Evolutionary conservation across 2,329 filamentous ascomycete genomes (phyloP), one percentile per base, ranked within the genome.

Genomic region (Metarhizium sp.): DNA sequence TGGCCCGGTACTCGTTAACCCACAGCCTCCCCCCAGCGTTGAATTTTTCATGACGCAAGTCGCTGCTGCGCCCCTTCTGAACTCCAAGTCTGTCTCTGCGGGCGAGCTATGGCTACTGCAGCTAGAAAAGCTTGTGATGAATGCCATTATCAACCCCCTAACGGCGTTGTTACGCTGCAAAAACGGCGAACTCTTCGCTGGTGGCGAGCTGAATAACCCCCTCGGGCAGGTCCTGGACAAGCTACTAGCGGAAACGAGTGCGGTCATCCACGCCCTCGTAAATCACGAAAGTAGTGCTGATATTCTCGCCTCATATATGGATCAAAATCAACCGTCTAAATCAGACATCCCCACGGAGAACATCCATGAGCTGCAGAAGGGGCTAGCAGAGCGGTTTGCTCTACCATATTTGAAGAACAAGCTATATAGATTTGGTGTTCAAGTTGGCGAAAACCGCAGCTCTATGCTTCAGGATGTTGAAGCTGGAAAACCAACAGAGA

Each of bases 111-210:
- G 78, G 75, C 59, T 76, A 10, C 63, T 78, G n/a, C 92, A 96
- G 71, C 79, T 96, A 3, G 89, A 95, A 64, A 96, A 96, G 68
- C 76, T 96, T 1, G 87, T 88, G 1, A 76, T 92, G 52, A 96
- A 95, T 66, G 78, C 82, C 40, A 75, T 92, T 36, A 82, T 96
- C 63, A 95, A 96, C 65, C 90, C 92, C 0, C 72, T 96, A n/a
- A 94, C 90, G 0, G 87, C 86, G 0, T 72, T 96, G 10, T 75
- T 94, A 55, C 79, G 87, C 54, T 86, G 85, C 66, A 82, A 82
- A 59, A 96, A 96, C 62, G 90, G 91, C n/a, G 77, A 78, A 5
- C 69, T 96, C 0, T 82, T 95, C 16, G 78, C 48, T 13, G 55
- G 46, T 30, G 13, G 18, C 11, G 47, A 58, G 30, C 51, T 76